Evolutionary conservation across 331 rosid species (phyloP), one percentile per base, ranked within the genome.

Genomic region (Rhamnella rubrinervis): DNA sequence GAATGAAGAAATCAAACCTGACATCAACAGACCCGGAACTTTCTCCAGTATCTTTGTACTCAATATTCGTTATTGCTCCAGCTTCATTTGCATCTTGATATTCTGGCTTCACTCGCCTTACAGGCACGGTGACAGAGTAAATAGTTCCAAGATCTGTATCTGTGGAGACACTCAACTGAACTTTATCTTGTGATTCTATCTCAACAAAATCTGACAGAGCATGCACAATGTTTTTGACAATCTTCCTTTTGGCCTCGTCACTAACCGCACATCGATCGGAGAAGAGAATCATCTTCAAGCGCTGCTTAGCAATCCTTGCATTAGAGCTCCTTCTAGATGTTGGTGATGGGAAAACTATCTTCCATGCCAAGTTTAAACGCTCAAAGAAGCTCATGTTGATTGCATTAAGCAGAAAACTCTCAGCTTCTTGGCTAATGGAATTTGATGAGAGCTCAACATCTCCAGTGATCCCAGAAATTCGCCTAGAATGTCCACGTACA

Each of bases 121-220:
- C 97, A 6, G 98, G 98, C 58, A 93, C 97, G 0, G 95, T 91
- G 76, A 93, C 95, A 1, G 98, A 93, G 78, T 91, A 93, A 68
- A 93, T 84, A 60, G 98, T 93, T 73, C 98, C 98, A 17, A 93
- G 80, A 72, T 88, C 97, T 31, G 95, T 76, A 75, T 93, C 97
- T 13, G 98, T 72, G 47, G 96, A 91, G 71, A 93, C 96, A 63
- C 92, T 93, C 63, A 93, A 77, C 79, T 91, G 85, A 77, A 93
- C 98, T 83, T 93, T 93, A 77, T 93, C 98, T 72, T 81, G 93
- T 1, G 98, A 88, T 80, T 93, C 98, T 52, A 93, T 93, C 80
- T 85, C 98, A 73, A 91, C 97, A 17, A 93, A 93, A 74, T 91
- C 98, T 40, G 98, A 93, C 25, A 93, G 79, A 65, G 96, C 79